phyloP scores from a whole-genome alignment of 1,284 basidiomycete genomes.

The Ustilago tritici region DNA sequence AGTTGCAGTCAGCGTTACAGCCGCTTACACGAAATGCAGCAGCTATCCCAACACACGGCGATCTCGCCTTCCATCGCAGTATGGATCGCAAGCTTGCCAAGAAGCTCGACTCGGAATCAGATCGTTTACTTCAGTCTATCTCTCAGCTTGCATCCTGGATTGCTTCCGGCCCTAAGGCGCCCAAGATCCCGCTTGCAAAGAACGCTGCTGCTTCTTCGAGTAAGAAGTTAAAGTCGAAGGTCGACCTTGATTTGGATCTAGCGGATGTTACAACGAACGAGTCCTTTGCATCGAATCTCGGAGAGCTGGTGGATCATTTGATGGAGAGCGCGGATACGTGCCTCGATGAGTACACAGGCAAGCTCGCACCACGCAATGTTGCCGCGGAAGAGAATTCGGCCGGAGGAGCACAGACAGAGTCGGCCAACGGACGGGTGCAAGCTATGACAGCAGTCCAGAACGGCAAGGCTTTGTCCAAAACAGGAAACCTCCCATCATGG shows the following conservation, averaged over 20 bases:
- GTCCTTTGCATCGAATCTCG: slow-evolving; percentile 80
- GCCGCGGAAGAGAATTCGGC: slow-evolving; percentile 8
- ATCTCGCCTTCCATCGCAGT: slow-evolving; percentile 85
- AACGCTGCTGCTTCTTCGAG: background rate
- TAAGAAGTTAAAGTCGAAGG: slow-evolving; percentile 20
- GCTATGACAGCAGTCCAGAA: slow-evolving; percentile 39
- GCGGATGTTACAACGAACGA: slow-evolving; percentile 73
- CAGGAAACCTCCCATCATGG: slow-evolving; percentile 55
- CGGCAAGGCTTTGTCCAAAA: slow-evolving; percentile 44
- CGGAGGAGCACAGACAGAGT: background rate
- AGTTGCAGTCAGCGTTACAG: slow-evolving; percentile 54
- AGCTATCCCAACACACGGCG: slow-evolving; percentile 72
- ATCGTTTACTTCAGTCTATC: slow-evolving; percentile 71
- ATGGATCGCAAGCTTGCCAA: slow-evolving; percentile 79
- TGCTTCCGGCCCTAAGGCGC: slow-evolving; percentile 34
- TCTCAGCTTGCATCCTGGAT: slow-evolving; percentile 50
- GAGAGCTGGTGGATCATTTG: slow-evolving; percentile 85
- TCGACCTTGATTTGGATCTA: slow-evolving; percentile 20
- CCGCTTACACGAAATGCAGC: slow-evolving; percentile 60
- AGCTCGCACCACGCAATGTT: slow-evolving; percentile 74
- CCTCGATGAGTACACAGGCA: slow-evolving; percentile 82
- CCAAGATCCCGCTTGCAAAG: slow-evolving; percentile 34
- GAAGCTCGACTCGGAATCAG: slow-evolving; percentile 77
- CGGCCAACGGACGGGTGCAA: slow-evolving; percentile 8
- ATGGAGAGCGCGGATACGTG: slow-evolving; percentile 86